Evolutionary conservation across 306 rosid species (phyloP), one percentile per base, ranked within the genome.

Genomic region (Lotus japonicus): DNA sequence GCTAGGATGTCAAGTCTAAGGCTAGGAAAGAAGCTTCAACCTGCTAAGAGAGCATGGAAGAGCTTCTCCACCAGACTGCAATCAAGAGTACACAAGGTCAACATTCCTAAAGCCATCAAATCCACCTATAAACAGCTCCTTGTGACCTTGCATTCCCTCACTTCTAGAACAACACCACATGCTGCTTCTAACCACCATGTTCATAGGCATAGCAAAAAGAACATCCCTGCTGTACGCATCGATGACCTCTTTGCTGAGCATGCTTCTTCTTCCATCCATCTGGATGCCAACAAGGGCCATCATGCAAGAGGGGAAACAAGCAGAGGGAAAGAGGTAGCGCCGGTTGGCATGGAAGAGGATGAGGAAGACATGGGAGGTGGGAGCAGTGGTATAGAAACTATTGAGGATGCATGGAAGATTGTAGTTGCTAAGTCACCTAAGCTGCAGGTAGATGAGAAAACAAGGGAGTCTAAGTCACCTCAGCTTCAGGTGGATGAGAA

Each of bases 11-110:
- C 95, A 18, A 74, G 80, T 19, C 13, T 49, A 62, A 62, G 13
- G 72, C 64, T 81, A 55, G 61, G 66, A 60, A 87, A 80, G 80
- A 89, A 85, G 85, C 84, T 83, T 50, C 78, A 73, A 45, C 86
- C 79, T 5, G 86, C 84, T 18, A 89, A 68, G 78, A 87, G 63
- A 66, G 84, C 84, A 3, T 87, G 88, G 91, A 88, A 69, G 82
- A 82, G 58, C 80, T 77, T 88, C 64, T 70, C 78, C 53, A 53
- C 42, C 50, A 56, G 60, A 51, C 2, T 83, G 39, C 78, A 74
- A 78, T 74, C 85, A 42, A 86, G 75, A 61, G 11, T 80, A 54
- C 73, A 75, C 56, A 77, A 75, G 14, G 85, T 83, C 74, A 72
- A 60, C 74, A 72, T 77, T 56, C 78, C 82, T 3, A 80, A 33